Evolutionary conservation across 176 grass and related monocot species (phyloP), one percentile per base, ranked within the genome.

Genomic region (Bolboschoenus planiculmis): DNA sequence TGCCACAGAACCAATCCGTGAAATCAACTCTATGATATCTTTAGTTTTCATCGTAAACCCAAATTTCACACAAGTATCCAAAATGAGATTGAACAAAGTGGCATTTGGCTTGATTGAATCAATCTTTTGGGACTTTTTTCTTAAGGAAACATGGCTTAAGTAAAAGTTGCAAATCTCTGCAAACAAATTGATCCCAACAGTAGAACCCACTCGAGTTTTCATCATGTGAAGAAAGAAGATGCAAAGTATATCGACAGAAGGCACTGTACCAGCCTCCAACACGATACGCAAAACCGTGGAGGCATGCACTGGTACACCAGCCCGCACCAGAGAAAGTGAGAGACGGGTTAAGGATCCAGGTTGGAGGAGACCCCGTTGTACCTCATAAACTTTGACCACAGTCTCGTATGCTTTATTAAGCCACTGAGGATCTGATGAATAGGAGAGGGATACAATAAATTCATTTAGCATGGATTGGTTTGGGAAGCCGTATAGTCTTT

Each of bases 21-120:
- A 79, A 87, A 95, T 95, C 82, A 94, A 54, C 63, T 95, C 87
- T 87, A 93, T 82, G 86, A 95, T 84, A 85, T 84, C 85, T 84
- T 87, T 81, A 79, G 90, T 85, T 84, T 90, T 98, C 55, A 98
- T 87, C 39, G 81, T 87, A 85, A 81, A 98, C 81, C 84, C 83
- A 71, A 88, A 95, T 24, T 79, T 88, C 58, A 91, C 85, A 79
- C 87, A 97, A 40, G 92, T 88, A 74, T 93, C 74, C 81, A 98
- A 85, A 81, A 98, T 91, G 81, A 93, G 87, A 81, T 98, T 98
- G 59, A 98, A 95, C 37, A 93, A 67, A 5, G 81, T 89, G 30
- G 81, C 65, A 78, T 83, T 94, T 48, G 81, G 90, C 79, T 93
- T 98, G 57, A 76, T 57, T 62, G 53, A 83, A 80, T 87, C 75